Percentiles rank a stretch among this genome's conserved stretches.
Conservation (phyloP, 2,329 filamentous ascomycete species). For the Myriosclerotinia duriaeana region DNA sequence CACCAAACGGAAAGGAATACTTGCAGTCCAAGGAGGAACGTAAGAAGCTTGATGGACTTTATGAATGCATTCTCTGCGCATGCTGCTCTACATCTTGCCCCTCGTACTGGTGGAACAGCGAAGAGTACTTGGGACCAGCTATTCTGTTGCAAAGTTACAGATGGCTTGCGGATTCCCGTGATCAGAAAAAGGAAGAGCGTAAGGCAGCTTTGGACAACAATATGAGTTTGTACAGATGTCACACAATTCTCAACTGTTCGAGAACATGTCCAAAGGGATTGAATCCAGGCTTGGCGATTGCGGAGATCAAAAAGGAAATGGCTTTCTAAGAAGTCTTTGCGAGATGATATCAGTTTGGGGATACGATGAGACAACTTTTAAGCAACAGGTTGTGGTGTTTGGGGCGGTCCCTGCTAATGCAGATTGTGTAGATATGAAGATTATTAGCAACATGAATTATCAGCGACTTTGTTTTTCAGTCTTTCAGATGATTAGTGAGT, state of each 20-base stretch:
- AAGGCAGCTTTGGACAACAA: slow-evolving; percentile 94
- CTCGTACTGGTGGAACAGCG: slow-evolving; percentile 99
- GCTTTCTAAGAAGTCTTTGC: slow-evolving; percentile 46
- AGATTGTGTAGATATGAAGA: slow-evolving; percentile 22
- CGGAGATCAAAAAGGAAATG: slow-evolving; percentile 98
- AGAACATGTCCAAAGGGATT: slow-evolving; percentile 97
- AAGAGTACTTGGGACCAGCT: slow-evolving; percentile 96
- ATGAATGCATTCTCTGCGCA: slow-evolving; percentile 98
- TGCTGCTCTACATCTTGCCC: slow-evolving; percentile 99
- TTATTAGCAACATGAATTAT: slow-evolving; percentile 21
- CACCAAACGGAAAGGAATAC: slow-evolving; percentile 85
- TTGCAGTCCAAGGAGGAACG: slow-evolving; percentile 89
- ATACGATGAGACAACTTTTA: slow-evolving; percentile 10
- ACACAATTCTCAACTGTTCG: slow-evolving; percentile 99
- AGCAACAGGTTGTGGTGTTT: slow-evolving; percentile 21
- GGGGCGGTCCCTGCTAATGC: slow-evolving; percentile 21
- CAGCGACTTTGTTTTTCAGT: background rate
- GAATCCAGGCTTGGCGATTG: slow-evolving; percentile 93
- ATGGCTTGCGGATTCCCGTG: slow-evolving; percentile 93
- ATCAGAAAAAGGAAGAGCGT: slow-evolving; percentile 83
- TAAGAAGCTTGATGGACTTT: slow-evolving; percentile 90
- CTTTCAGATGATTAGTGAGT: background rate
- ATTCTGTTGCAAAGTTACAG: slow-evolving; percentile 97
- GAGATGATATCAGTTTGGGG: slow-evolving; percentile 3
- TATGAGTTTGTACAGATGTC: slow-evolving; percentile 98